These are phyloP conservation scores for Lactifluus pinguis DNA, from an alignment of 768 basidiomycete genomes.

Conservation along the genomic window DNA sequence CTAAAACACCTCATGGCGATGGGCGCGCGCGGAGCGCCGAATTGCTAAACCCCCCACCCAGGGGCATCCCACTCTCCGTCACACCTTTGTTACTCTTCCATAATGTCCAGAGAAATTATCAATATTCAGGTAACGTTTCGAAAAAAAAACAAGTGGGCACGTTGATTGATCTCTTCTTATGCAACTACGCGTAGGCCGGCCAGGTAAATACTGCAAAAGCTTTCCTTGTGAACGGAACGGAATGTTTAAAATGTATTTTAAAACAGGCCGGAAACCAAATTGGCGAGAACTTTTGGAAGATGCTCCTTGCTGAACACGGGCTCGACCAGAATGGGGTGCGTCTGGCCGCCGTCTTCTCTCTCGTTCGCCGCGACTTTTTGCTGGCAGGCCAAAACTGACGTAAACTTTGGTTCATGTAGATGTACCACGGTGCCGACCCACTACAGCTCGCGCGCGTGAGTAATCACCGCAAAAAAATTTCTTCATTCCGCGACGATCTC, in stretches of 20 bases:
- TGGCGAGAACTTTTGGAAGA: slow-evolving; percentile 84
- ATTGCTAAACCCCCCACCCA: not conserved
- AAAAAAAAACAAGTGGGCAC: not conserved
- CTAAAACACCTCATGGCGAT: slow-evolving; percentile 9
- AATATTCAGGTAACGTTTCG: slow-evolving; percentile 53
- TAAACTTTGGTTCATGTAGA: not conserved
- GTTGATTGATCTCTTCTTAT: not conserved
- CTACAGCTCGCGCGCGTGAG: slow-evolving; percentile 65
- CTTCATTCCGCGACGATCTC: not conserved
- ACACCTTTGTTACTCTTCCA: slow-evolving; percentile 9
- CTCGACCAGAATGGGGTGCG: slow-evolving; percentile 62
- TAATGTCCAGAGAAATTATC: slow-evolving; percentile 72
- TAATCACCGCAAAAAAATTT: not conserved
- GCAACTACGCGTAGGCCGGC: slow-evolving; percentile 42
- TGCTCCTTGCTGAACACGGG: slow-evolving; percentile 81
- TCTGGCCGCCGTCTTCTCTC: slow-evolving; percentile 3
- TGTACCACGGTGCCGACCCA: slow-evolving; percentile 65
- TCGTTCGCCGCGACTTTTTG: not conserved
- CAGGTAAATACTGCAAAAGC: slow-evolving; percentile 43
- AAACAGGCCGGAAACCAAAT: slow-evolving; percentile 64
- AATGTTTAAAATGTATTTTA: slow-evolving; percentile 2
- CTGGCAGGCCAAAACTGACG: not conserved
- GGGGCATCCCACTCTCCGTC: not conserved
- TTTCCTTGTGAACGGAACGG: not conserved
- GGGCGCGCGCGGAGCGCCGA: not conserved